These are phyloP conservation scores for Dunaliella primolecta DNA, from an alignment of 139 green algal genomes.

Conservation along the genomic window DNA sequence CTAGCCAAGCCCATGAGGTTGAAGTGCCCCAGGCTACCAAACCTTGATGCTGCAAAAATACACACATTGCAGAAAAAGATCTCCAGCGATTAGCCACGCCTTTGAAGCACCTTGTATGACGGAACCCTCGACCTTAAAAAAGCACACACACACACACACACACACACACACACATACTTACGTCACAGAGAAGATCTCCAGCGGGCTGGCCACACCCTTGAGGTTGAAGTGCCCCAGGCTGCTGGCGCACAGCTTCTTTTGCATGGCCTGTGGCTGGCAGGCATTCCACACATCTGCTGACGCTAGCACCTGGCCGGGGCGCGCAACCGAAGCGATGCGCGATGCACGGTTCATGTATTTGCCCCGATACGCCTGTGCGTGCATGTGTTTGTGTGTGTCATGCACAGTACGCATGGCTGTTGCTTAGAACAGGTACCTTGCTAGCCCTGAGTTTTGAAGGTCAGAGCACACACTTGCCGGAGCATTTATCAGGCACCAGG, in stretches of 20 bases:
- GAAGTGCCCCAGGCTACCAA: conserved; percentile 31
- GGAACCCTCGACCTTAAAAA: too few relatives aligned
- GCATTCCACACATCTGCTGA: conserved; percentile 6
- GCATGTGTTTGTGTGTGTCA: too few relatives aligned
- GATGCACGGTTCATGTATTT: conserved; percentile 41
- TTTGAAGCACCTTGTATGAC: too few relatives aligned
- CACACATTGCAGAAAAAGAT: too few relatives aligned
- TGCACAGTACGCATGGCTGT: too few relatives aligned
- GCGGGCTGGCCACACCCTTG: conserved; percentile 34
- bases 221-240: conserved; percentile 31
- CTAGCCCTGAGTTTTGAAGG: too few relatives aligned
- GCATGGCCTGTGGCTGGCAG: neutral
- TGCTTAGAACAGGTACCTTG: too few relatives aligned
- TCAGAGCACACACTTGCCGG: too few relatives aligned
- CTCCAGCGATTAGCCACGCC: too few relatives aligned
- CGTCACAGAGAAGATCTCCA: conserved; percentile 17
- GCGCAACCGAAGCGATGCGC: conserved; percentile 27
- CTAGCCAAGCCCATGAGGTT: conserved; percentile 32
- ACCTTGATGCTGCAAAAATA: too few relatives aligned
- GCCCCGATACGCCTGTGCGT: conserved; percentile 29
- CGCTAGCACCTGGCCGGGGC: conserved; percentile 25
- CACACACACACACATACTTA: neutral
- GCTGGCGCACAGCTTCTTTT: conserved; percentile 26
- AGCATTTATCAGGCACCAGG: too few relatives aligned
- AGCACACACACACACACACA: neutral